These are phyloP conservation scores for Favolaschia claudopus DNA, from an alignment of 768 basidiomycete genomes.

Conservation along the genomic window DNA sequence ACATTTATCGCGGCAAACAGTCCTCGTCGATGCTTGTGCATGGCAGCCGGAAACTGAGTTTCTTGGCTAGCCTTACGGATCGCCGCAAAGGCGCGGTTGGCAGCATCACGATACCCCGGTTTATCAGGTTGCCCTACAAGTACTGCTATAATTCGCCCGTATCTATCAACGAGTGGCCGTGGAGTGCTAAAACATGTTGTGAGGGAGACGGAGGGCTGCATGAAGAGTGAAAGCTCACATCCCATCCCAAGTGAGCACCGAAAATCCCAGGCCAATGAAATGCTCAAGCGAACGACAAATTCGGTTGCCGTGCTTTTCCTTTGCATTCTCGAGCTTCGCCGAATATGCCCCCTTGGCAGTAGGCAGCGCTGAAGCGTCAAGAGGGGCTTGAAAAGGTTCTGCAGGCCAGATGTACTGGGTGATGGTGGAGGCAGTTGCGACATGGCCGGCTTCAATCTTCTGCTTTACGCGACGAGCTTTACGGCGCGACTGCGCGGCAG, in stretches of 20 bases:
- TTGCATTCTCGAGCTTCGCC: neutral
- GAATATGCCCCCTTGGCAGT: neutral
- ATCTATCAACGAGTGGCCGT: neutral
- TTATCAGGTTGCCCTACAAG: neutral
- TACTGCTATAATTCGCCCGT: conserved; percentile 1
- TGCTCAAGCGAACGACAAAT: neutral
- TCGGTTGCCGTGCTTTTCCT: neutral
- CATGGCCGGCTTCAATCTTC: neutral
- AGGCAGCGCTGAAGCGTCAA: neutral
- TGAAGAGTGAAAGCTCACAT: neutral
- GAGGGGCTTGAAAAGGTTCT: neutral
- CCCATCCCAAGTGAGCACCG: neutral
- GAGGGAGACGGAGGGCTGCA: neutral
- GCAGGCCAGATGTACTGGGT: neutral
- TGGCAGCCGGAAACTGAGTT: neutral
- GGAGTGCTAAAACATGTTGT: neutral
- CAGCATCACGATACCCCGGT: neutral
- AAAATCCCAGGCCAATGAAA: conserved; percentile 1
- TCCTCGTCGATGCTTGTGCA: neutral
- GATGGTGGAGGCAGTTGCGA: neutral
- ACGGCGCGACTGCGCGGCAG: neutral
- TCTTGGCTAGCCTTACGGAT: neutral
- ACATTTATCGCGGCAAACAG: neutral
- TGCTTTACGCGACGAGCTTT: neutral
- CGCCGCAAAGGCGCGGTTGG: neutral